Evolutionary conservation across 768 basidiomycete species (phyloP), one percentile per base, ranked within the genome.

Genomic region (Boletus patriciae): DNA sequence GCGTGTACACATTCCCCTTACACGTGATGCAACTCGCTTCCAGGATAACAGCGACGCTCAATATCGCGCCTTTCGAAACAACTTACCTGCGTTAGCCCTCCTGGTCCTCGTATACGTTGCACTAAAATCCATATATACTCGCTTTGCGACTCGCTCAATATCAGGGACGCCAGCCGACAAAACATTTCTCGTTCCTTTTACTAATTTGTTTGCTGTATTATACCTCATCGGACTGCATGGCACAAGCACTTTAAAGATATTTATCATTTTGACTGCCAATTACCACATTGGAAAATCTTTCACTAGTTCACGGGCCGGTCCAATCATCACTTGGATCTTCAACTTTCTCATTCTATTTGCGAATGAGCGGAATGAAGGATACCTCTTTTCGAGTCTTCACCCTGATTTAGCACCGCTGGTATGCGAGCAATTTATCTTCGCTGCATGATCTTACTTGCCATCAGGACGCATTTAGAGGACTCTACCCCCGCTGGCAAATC

Each of bases 21-120:
- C 50, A n/a, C 23, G 13, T 25, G 36, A 37, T 46, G 10, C 27
- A 41, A 48, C 29, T 2, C 34, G n/a, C 37, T 46, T 36, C 11
- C 60, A 98, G 96, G 97, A 99, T 72, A 91, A 88, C 66, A 93
- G 91, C 60, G 97, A 98, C 66, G 76, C 80, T 0, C 97, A 98
- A 76, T 98, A 94, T 69, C 88, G 88, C 25, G 81, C 85, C 4
- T 97, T 99, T 72, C 83, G 97, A 38, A 78, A 81, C 63, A 92
- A 94, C 68, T 68, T 98, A 45, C 83, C 87, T 6, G 70, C 85
- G 6, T 80, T 98, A 5, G 25, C 65, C 37, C 41, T 69, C 41
- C 76, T 90, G 29, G 73, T 77, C 16, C 55, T 73, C 27, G 63
- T 78, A n/a, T 89, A 88, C 68, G 73, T 94, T 19, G 59, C 72